phyloP scores from a whole-genome alignment of 2,329 filamentous ascomycete species.

The Ophidiomyces ophidiicola region DNA sequence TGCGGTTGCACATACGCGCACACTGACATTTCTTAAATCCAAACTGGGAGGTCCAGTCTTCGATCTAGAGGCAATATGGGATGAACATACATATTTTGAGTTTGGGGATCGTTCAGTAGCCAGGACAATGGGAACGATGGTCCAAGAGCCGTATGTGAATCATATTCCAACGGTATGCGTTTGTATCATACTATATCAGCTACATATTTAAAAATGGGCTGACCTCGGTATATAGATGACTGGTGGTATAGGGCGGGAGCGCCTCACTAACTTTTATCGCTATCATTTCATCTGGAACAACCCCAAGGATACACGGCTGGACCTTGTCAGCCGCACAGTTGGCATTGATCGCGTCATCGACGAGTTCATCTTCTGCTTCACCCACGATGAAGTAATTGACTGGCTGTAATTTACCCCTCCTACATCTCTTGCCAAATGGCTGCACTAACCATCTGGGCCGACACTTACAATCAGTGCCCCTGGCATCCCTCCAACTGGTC shows the following conservation, averaged over 20 bases:
- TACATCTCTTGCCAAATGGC: not conserved
- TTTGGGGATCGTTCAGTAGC: constrained; percentile 57
- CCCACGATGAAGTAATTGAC: constrained; percentile 43
- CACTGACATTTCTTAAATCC: constrained; percentile 52
- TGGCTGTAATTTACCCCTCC: constrained; percentile 42
- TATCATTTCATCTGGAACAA: constrained; percentile 67
- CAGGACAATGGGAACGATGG: constrained; percentile 29
- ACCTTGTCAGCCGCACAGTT: constrained; percentile 48
- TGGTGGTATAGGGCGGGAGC: constrained; percentile 55
- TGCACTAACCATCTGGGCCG: constrained; percentile 1
- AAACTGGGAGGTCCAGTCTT: constrained; percentile 53
- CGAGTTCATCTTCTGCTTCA: constrained; percentile 46
- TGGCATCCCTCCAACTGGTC: constrained; percentile 43
- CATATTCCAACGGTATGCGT: constrained; percentile 36
- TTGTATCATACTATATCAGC: not conserved
- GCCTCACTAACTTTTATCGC: constrained; percentile 55
- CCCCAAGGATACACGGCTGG: constrained; percentile 52
- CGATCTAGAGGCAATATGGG: constrained; percentile 66
- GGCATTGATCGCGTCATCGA: constrained; percentile 49
- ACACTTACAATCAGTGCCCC: constrained; percentile 36
- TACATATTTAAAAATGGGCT: not conserved
- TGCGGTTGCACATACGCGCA: constrained; percentile 54
- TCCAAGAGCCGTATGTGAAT: constrained; percentile 21
- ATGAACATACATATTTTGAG: constrained; percentile 61
- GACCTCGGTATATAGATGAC: constrained; percentile 35